Evolutionary conservation across 75 land plant genomes (phyloP), one percentile per base, ranked within the genome.

Genomic region (Isoetes taiwanensis): DNA sequence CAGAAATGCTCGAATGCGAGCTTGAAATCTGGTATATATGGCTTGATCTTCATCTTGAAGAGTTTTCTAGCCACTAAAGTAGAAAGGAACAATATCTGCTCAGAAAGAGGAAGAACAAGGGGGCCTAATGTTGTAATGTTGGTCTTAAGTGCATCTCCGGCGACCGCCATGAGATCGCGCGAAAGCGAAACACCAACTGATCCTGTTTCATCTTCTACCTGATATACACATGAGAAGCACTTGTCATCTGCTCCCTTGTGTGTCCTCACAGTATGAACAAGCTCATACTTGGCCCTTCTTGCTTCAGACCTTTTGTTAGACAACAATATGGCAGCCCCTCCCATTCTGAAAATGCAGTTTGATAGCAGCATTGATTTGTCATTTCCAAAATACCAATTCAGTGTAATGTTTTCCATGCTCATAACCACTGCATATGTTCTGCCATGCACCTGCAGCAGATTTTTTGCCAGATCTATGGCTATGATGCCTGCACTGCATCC

Each of bases 381-480:
- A 42, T 75, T 66, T 0, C 78, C 78, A 62, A 77, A 75, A 53
- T 83, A 84, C 88, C 84, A 84, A 53, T 84, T 84, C 63, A 78
- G 37, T 20, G 88, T 84, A 34, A 84, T 84, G 57, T 80, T 84
- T 63, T 84, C 88, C 73, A 76, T 80, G 64, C 85, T 81, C 29
- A 84, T 71, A 9, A 80, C 78, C 39, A 84, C 59, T 14, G 88
- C 88, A 62, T 80, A 75, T 0, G 88, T 67, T 57, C 65, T 68
- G 28, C 73, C 63, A 61, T 84, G 78, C 11, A 82, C 86, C 68
- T 79, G 74, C 2, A 85, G 72, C 25, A 79, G 65, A 24, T 72
- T 64, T 43, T 67, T 80, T 3, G 81, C 91, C 38, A 73, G 48
- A 29, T 73, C 76, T 14, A 73, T 55, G 16, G 76, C 50, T 14